phyloP scores from a whole-genome alignment of 2,329 filamentous ascomycete genomes.

The Talaromyces amestolkiae region DNA sequence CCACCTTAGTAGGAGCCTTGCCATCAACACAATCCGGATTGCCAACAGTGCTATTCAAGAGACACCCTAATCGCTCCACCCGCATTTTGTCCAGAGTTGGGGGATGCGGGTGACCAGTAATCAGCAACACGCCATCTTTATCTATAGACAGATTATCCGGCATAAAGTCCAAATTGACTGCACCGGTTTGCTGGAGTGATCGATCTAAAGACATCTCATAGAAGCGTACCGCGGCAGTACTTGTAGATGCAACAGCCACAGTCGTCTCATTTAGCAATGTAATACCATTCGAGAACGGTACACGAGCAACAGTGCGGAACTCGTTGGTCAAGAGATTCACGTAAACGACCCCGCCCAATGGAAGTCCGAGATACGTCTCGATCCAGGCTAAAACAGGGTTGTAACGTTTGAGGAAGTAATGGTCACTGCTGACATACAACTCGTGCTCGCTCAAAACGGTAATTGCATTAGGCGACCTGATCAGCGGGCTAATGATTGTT shows the following conservation, averaged over 20 bases:
- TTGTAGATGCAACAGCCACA: constrained; percentile 19
- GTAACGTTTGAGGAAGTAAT: constrained; percentile 16
- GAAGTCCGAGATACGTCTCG: constrained; percentile 20
- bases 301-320: constrained; percentile 19
- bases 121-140: constrained; percentile 18
- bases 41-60: background rate
- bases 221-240: constrained; percentile 4
- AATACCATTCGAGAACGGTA: constrained; percentile 21
- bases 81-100: constrained; percentile 17
- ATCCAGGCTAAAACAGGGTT: constrained; percentile 1
- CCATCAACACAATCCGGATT: background rate
- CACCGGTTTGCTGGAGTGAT: background rate
- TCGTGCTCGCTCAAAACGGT: constrained; percentile 15
- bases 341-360: constrained; percentile 17
- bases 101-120: constrained; percentile 22
- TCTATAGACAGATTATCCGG: constrained; percentile 22
- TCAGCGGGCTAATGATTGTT: constrained; percentile 16
- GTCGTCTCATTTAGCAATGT: constrained; percentile 19
- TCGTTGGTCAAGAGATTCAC: constrained; percentile 17
- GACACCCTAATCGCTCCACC: constrained; percentile 8
- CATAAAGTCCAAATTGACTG: constrained; percentile 14
- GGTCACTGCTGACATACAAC: constrained; percentile 23
- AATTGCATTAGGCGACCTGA: constrained; percentile 21
- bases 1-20: background rate
- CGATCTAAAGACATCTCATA: constrained; percentile 10